Evolutionary conservation across 1,284 basidiomycete species (phyloP).

Genomic region (Ganoderma sinense): DNA sequence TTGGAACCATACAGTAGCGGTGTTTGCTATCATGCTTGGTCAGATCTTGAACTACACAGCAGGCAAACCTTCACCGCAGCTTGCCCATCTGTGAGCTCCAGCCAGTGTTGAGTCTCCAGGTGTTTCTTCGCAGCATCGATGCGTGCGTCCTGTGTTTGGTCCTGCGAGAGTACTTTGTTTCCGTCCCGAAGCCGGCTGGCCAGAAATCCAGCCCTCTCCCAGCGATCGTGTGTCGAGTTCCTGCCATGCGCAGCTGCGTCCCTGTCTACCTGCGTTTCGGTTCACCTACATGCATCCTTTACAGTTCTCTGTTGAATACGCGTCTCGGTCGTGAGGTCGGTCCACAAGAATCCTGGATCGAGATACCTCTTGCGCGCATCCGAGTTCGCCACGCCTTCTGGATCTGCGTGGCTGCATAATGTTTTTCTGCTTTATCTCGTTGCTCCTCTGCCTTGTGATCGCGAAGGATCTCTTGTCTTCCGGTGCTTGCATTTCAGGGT

Average conservation of each 20-base stretch:
- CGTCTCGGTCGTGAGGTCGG: slow-evolving; percentile 49
- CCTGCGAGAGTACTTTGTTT: slow-evolving; percentile 45
- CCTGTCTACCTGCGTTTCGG: slow-evolving; percentile 45
- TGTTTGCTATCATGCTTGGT: slow-evolving; percentile 55
- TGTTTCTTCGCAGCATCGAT: slow-evolving; percentile 49
- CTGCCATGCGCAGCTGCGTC: slow-evolving; percentile 50
- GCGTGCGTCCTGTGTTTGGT: slow-evolving; percentile 36
- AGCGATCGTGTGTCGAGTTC: slow-evolving; percentile 53
- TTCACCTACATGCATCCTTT: too few species aligned
- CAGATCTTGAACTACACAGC: not conserved
- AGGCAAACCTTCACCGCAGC: slow-evolving; percentile 22
- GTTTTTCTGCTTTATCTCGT: slow-evolving; percentile 7
- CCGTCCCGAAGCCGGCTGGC: slow-evolving; percentile 52
- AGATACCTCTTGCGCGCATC: slow-evolving; percentile 38
- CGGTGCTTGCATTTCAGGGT: slow-evolving; percentile 22
- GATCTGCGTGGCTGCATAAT: slow-evolving; percentile 38
- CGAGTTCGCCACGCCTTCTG: slow-evolving; percentile 43
- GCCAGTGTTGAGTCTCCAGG: slow-evolving; percentile 68
- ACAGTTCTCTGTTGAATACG: slow-evolving; percentile 38
- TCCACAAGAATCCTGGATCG: slow-evolving; percentile 50
- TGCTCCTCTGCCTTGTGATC: not conserved
- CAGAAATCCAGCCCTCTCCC: slow-evolving; percentile 55
- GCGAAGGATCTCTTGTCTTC: slow-evolving; percentile 21
- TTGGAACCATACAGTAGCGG: slow-evolving; percentile 75
- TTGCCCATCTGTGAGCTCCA: slow-evolving; percentile 71